Evolutionary conservation across 2,329 filamentous ascomycete genomes (phyloP), one percentile per base, ranked within the genome.

Genomic region (Blumeriella jaapii): DNA sequence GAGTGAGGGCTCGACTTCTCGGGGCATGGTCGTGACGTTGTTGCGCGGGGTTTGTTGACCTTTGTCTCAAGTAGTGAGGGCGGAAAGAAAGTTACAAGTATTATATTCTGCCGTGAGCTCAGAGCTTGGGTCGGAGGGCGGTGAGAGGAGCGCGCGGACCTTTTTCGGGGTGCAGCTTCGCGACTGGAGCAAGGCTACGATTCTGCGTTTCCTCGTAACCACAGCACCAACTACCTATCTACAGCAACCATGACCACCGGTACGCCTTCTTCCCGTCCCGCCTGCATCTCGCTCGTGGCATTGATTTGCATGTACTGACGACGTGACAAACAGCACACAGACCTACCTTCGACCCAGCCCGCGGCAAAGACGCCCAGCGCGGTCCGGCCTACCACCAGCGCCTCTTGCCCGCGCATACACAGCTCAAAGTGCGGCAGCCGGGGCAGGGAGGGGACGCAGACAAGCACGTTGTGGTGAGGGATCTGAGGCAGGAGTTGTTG

Each of bases 361-460:
- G 80, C 57, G 91, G 91, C 58, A 95, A 95, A 68, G 91, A 98
- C 62, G 85, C 87, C 53, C 80, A 86, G 41, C 81, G 86, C 53
- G 91, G 91, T 30, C 83, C 85, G 31, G 89, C 86, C 51, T 96
- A 95, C 65, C 91, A 98, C 58, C 89, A 96, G 61, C 82, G 91
- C 51, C 80, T 96, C 11, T 78, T 95, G 10, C 89, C 91, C 20
- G 91, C 91, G 19, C 82, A 98, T 60, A 96, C 84, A 9, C 78
- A 84, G 46, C 78, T 98, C 55, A 98, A 98, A 64, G 82, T 79
- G 56, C 75, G 85, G 42, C 74, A 91, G 64, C 70, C 81, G n/a
- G 87, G 86, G 28, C 91, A 98, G 64, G 91, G 91, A 51, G 83
- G 84, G 47, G 78, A 77, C 46, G 78, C 78, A 22, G 85, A 93